phyloP scores from a whole-genome alignment of 2,329 filamentous ascomycete species.

The Chalaropsis thielavioides region DNA sequence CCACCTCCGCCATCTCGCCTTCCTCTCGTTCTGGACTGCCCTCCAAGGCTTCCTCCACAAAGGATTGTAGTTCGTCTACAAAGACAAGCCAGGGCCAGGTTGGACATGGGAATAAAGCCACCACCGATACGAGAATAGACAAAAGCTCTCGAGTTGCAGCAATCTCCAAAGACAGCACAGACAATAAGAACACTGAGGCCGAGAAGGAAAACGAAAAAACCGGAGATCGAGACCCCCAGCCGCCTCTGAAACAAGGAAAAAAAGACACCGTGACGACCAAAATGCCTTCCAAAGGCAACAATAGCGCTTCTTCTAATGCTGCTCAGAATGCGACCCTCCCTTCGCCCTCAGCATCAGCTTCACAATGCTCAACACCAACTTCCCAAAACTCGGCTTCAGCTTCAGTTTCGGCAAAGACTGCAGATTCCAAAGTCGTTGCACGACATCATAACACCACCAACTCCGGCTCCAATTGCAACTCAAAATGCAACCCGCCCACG shows the following conservation, averaged over 20 bases:
- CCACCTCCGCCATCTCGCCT: conserved; percentile 2
- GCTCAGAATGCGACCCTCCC: conserved; percentile 1
- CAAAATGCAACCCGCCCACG: not conserved
- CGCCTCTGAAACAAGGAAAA: not conserved
- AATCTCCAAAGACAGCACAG: not conserved
- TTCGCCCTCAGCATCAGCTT: conserved; percentile 1
- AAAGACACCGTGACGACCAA: conserved; percentile 9
- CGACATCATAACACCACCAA: conserved; percentile 2
- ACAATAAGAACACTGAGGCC: not conserved
- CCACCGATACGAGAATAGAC: not conserved
- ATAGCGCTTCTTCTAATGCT: conserved; percentile 6
- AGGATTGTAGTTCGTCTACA: conserved; percentile 5
- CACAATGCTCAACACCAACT: not conserved
- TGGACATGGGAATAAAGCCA: conserved; percentile 13
- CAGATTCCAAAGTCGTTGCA: not conserved
- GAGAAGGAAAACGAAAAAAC: not conserved
- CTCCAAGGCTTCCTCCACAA: conserved; percentile 5
- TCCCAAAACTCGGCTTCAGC: not conserved
- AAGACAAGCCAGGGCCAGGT: conserved; percentile 7
- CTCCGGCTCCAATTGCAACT: not conserved
- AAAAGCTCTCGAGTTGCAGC: not conserved
- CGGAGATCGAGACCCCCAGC: not conserved
- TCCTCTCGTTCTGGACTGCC: not conserved
- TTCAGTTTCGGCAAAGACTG: not conserved
- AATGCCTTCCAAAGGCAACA: conserved; percentile 16